A percentile compares a stretch with the other conserved stretches of the same genome.
phyloP scores from a whole-genome alignment of 345 rosid species.

The Iberis pinnata region DNA sequence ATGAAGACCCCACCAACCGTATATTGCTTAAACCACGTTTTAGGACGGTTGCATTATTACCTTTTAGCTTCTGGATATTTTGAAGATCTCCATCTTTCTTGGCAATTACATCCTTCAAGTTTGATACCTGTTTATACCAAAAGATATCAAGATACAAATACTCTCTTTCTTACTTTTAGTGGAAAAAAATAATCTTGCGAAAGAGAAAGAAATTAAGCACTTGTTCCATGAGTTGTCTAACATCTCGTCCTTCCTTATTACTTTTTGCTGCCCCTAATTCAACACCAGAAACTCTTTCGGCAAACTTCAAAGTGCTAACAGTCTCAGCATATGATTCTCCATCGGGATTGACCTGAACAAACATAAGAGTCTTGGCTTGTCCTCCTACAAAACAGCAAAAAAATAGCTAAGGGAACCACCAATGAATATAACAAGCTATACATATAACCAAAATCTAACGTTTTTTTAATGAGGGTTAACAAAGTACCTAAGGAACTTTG shows the following conservation, averaged over 20 bases:
- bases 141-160: constrained; percentile 4
- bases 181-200: not conserved
- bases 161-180: not conserved
- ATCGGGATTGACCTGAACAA: constrained; percentile 96
- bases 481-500: constrained; percentile 86
- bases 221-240: constrained; percentile 94
- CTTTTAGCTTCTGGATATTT: constrained; percentile 45
- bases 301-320: constrained; percentile 83
- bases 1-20: constrained; percentile 47
- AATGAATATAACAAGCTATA: not conserved
- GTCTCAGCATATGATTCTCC: constrained; percentile 84
- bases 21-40: constrained; percentile 41
- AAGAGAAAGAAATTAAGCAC: constrained; percentile 21
- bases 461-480: not conserved
- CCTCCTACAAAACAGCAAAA: constrained; percentile 50
- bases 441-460: not conserved
- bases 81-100: constrained; percentile 84
- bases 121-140: constrained; percentile 49
- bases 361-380: constrained; percentile 95
- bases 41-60: constrained; percentile 36
- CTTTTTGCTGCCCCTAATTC: constrained; percentile 93
- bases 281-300: constrained; percentile 95
- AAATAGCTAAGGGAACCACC: constrained; percentile 10
- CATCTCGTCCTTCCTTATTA: constrained; percentile 80
- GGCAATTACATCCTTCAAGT: constrained; percentile 55